Evolutionary conservation across 108 stramenopile genomes (phyloP).

Genomic region (Poteriospumella lacustris): DNA sequence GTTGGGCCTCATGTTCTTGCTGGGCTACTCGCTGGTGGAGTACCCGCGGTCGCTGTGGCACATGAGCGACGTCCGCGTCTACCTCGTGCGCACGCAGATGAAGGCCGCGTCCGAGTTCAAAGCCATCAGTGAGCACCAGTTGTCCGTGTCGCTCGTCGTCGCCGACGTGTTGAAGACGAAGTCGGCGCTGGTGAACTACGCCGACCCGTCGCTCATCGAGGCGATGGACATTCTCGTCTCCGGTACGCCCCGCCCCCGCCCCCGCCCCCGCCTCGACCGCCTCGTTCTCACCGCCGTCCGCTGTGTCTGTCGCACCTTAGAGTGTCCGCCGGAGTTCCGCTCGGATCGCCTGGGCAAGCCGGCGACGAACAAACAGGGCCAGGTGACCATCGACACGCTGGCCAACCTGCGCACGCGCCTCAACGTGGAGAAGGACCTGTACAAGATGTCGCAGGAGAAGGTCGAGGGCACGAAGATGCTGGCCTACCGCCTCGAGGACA

Average conservation of each 20-base stretch:
- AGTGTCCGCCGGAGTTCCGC: conserved; percentile 23
- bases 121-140: not conserved
- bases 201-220: not conserved
- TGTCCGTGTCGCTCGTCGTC: not conserved
- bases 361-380: conserved; percentile 10
- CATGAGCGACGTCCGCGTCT: not conserved
- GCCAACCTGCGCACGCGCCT: not conserved
- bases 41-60: conserved; percentile 11
- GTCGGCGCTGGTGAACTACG: not conserved
- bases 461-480: conserved; percentile 12
- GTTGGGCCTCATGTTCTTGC: conserved; percentile 5
- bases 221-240: conserved; percentile 13
- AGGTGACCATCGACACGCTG: conserved; percentile 22
- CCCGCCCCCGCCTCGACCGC: not conserved
- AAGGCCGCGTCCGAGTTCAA: not conserved
- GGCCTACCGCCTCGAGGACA: conserved; percentile 4
- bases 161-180: conserved; percentile 25
- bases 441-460: not conserved
- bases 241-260: not conserved
- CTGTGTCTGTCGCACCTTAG: no score
- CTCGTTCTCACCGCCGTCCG: not conserved
- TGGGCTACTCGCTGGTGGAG: conserved; percentile 17
- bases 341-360: not conserved
- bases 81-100: not conserved
- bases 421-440: not conserved